Conservation (phyloP, 768 basidiomycete genomes). For the Termitomyces sp. region DNA sequence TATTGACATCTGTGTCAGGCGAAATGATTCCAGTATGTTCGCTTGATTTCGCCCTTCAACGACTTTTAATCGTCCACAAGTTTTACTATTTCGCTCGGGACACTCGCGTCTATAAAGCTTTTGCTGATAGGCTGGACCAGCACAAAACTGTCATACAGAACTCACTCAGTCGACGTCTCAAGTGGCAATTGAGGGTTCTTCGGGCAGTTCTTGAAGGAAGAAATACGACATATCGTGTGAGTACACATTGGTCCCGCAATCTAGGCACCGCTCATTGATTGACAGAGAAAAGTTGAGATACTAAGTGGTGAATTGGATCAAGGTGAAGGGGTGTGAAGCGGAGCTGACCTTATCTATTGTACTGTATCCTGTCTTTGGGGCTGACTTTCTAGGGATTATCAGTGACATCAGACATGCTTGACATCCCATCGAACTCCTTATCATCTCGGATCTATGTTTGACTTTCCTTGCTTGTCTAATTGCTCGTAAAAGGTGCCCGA, state of each 20-base stretch:
- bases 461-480: background rate
- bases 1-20: conserved; percentile 48
- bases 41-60: background rate
- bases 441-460: background rate
- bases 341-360: conserved; percentile 2
- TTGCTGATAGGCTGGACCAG: conserved; percentile 42
- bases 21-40: conserved; percentile 66
- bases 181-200: conserved; percentile 66
- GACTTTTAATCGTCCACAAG: conserved; percentile 26
- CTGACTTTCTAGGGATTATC: conserved; percentile 10
- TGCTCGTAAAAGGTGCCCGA: conserved; percentile 79
- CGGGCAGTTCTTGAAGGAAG: conserved; percentile 62
- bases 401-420: background rate
- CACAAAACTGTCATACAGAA: conserved; percentile 42
- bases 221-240: conserved; percentile 57
- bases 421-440: background rate
- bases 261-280: conserved; percentile 5
- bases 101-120: conserved; percentile 74
- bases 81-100: conserved; percentile 94
- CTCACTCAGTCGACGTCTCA: conserved; percentile 48
- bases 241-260: conserved; percentile 16
- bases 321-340: conserved; percentile 42
- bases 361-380: conserved; percentile 8
- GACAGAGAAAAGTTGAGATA: conserved; percentile 58
- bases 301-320: conserved; percentile 60